Conservation (phyloP, 139 green algal species). For the Eudorina sp. region DNA sequence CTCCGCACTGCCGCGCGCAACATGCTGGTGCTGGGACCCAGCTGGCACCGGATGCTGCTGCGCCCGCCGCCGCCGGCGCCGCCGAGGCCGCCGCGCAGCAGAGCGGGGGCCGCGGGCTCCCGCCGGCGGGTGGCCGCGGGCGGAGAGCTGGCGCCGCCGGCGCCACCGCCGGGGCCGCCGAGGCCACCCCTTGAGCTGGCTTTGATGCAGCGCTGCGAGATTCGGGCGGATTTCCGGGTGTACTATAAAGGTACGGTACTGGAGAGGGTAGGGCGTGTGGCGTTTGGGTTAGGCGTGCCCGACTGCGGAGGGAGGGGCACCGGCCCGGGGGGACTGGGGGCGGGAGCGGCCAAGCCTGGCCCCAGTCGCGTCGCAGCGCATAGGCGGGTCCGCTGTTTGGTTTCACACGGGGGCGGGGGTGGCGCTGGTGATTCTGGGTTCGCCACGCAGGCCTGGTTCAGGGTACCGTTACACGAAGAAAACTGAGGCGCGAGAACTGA, state of each 20-base stretch:
- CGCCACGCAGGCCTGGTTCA: too few species aligned
- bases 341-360: too few species aligned
- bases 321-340: too few species aligned
- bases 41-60: background rate
- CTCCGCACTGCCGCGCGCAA: constrained; percentile 41
- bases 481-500: too few species aligned
- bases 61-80: background rate
- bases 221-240: constrained; percentile 53
- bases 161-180: background rate
- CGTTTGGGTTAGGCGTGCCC: too few species aligned
- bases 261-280: too few species aligned
- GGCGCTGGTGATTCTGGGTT: too few species aligned
- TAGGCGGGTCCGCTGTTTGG: too few species aligned
- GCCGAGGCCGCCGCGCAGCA: background rate
- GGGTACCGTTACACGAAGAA: too few species aligned
- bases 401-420: too few species aligned
- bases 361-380: too few species aligned
- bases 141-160: background rate
- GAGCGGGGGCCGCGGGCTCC: background rate
- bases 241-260: constrained; percentile 41
- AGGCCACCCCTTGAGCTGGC: constrained; percentile 26
- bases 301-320: too few species aligned
- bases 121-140: background rate
- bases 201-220: constrained; percentile 55
- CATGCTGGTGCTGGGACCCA: background rate